phyloP scores from a whole-genome alignment of 1,139 yeast species.

The Nakaseomyces uthaithaninus region DNA sequence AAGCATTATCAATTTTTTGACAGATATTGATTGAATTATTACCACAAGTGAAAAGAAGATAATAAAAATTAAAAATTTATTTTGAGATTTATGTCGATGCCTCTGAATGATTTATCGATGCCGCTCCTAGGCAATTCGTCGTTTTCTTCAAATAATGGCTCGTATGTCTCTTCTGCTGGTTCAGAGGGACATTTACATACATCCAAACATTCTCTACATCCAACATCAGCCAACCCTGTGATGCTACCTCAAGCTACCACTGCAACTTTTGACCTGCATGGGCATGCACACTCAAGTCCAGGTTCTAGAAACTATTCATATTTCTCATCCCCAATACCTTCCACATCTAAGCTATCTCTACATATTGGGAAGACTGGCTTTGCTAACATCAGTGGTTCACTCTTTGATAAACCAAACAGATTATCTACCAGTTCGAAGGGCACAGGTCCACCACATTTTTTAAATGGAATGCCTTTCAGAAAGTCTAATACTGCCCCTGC shows the following conservation, averaged over 20 bases:
- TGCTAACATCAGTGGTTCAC: not conserved
- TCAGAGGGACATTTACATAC: conserved; percentile 2
- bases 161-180: conserved; percentile 7
- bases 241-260: conserved; percentile 2
- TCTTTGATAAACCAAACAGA: not conserved
- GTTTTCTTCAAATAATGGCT: conserved; percentile 2
- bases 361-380: not conserved
- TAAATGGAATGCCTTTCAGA: conserved; percentile 10
- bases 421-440: not conserved
- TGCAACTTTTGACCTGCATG: conserved; percentile 4
- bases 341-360: conserved; percentile 3
- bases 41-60: not conserved
- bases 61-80: not conserved
- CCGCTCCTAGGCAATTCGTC: conserved; percentile 4
- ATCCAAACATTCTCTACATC: not conserved
- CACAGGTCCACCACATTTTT: not conserved
- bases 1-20: too few species aligned
- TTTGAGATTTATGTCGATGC: conserved; percentile 3
- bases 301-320: conserved; percentile 9
- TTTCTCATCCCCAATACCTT: conserved; percentile 7
- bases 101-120: conserved; percentile 6
- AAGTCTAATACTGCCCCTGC: conserved; percentile 30
- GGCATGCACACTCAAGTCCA: conserved; percentile 2
- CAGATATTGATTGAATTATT: not conserved
- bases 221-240: not conserved